Conservation (phyloP, 495 filamentous ascomycete genomes). For the Podospora pseudopauciseta region DNA sequence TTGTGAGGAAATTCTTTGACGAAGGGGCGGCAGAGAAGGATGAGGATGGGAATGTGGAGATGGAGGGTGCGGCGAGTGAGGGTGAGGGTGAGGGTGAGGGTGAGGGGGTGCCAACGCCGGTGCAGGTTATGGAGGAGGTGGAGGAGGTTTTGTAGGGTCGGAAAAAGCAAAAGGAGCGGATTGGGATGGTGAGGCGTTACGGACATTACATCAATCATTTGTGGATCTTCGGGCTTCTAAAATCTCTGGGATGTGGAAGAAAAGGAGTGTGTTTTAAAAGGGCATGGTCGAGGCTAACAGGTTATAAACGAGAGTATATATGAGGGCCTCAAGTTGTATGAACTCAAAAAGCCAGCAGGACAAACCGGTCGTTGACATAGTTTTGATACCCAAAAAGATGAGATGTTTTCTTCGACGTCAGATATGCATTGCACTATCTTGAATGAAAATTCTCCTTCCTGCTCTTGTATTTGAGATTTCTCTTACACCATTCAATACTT, state of each 20-base stretch:
- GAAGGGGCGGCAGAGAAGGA: neutral
- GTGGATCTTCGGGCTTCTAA: neutral
- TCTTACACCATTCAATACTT: too few species aligned
- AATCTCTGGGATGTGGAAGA: neutral
- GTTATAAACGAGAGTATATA: neutral
- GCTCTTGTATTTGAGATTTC: too few species aligned
- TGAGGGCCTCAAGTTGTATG: neutral
- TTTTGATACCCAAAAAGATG: constrained; percentile 2
- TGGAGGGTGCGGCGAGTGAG: constrained; percentile 21
- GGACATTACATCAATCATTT: neutral
- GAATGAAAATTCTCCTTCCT: too few species aligned
- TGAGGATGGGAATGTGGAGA: constrained; percentile 27
- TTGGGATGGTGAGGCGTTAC: neutral
- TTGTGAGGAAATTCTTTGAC: constrained; percentile 24
- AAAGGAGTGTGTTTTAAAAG: too few species aligned
- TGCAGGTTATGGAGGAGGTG: constrained; percentile 23
- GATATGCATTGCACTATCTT: too few species aligned
- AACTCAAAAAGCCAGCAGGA: neutral
- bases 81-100: too few species aligned
- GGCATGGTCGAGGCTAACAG: too few species aligned
- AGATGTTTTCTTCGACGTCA: neutral
- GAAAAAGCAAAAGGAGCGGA: neutral
- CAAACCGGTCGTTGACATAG: neutral
- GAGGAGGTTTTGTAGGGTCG: constrained; percentile 25
- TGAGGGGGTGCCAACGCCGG: neutral